Percentiles rank a stretch among this genome's conserved stretches.
Evolutionary conservation across 2,329 filamentous ascomycete genomes (phyloP).

Genomic region (Trichoderma gracile): DNA sequence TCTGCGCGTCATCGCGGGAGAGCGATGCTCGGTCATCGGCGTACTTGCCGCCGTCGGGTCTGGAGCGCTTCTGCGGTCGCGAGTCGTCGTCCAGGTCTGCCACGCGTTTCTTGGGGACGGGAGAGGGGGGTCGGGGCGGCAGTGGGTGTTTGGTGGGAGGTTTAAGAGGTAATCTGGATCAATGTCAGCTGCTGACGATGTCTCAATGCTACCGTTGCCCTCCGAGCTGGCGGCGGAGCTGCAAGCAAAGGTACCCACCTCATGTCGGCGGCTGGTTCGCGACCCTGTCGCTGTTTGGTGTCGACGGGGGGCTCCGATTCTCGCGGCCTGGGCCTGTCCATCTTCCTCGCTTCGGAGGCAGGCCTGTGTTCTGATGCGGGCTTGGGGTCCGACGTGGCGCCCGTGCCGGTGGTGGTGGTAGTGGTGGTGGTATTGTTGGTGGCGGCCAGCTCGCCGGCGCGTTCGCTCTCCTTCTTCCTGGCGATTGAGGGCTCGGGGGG

Average conservation of each 20-base stretch:
- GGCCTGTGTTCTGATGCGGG: constrained; percentile 31
- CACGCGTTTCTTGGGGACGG: constrained; percentile 50
- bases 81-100: constrained; percentile 47
- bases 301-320: constrained; percentile 34
- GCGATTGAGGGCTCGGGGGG: constrained; percentile 40
- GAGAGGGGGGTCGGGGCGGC: constrained; percentile 44
- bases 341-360: constrained; percentile 29
- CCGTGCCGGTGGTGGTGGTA: neutral
- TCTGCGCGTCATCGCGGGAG: constrained; percentile 39
- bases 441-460: constrained; percentile 32
- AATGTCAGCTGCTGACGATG: neutral
- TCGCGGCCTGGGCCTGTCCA: constrained; percentile 32
- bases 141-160: constrained; percentile 37
- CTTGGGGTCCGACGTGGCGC: constrained; percentile 24
- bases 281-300: constrained; percentile 36
- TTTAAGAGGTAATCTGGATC: constrained; percentile 40
- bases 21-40: constrained; percentile 38
- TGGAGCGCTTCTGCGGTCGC: constrained; percentile 50
- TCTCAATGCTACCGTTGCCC: too few species aligned
- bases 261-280: constrained; percentile 37
- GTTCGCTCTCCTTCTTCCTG: constrained; percentile 39
- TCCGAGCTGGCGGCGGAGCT: constrained; percentile 27
- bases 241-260: constrained; percentile 31
- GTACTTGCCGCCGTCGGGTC: constrained; percentile 41
- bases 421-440: neutral